Evolutionary conservation across 305 asterid genomes (phyloP), one percentile per base, ranked within the genome.

Genomic region (Fraxinus sp.): DNA sequence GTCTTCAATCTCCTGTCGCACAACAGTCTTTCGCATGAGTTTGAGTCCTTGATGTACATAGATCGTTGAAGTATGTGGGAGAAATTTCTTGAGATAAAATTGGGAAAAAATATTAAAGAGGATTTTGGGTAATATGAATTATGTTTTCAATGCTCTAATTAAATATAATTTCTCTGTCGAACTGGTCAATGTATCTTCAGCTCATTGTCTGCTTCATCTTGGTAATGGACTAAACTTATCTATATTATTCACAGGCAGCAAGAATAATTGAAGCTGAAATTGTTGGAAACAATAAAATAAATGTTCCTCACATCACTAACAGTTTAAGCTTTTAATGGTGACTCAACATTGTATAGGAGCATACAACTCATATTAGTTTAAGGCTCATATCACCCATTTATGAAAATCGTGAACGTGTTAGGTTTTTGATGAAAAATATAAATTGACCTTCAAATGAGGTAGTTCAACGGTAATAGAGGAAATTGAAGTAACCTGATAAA

Each of bases 1-100:
- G 85, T 89, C 92, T 90, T 93, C 81, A 95, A 84, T 88, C 93
- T 92, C 83, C 98, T 95, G 93, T 84, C 52, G 26, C 77, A 74
- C 80, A 18, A 77, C 41, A 70, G 20, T 7, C 74, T 62, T 59
- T 9, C 32, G 3, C 26, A 66, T 13, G 11, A 24, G 14, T 24
- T 24, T 62, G 3, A 26, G 28, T 26, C 74, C 74, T 16, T 24
- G 72, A 62, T 62, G 72, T 20, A 64, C 10, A 20, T 64, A 20
- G 20, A 49, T 49, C 20, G 5, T 14, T 49, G 59, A 49, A 49
- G 18, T n/a, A 55, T 55, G 26, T n/a, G 32, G 14, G 32, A 57
- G 26, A 62, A 20, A 18, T 20, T 20, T 55, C 66, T 55, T 55
- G 26, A 55, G 24, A 55, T 55, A 5, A 55, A 55, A 55, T 55